Evolutionary conservation across 2,329 filamentous ascomycete genomes (phyloP).

Genomic region (Cordyceps pruinosa): DNA sequence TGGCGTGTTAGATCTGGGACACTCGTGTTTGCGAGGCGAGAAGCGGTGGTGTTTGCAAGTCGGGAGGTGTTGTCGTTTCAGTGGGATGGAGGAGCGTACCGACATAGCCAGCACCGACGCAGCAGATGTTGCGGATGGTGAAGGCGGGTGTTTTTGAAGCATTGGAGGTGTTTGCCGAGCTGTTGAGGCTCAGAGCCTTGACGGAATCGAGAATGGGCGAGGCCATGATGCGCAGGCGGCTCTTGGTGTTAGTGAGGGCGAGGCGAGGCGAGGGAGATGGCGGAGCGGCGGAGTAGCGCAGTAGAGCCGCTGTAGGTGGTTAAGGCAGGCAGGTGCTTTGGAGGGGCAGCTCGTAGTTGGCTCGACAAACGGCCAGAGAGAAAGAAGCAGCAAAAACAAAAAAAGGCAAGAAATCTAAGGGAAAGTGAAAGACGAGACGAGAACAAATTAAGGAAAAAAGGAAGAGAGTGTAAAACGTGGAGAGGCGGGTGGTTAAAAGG

Average conservation of each 20-base stretch:
- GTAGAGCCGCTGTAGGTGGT: background rate
- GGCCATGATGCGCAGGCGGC: background rate
- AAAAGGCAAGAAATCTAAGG: background rate
- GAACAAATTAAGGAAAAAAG: background rate
- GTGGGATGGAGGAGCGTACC: slow-evolving; percentile 52
- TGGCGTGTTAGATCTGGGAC: background rate
- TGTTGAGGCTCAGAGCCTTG: slow-evolving; percentile 27
- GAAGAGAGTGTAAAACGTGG: background rate
- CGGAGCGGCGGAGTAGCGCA: background rate
- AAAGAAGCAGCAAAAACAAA: background rate
- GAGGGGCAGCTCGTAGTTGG: background rate
- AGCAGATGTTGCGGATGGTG: slow-evolving; percentile 56
- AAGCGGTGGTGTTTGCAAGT: background rate
- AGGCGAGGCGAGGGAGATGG: background rate
- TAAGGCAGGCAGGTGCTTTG: background rate
- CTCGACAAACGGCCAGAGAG: background rate
- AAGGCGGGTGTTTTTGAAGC: slow-evolving; percentile 23
- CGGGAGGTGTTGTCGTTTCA: background rate
- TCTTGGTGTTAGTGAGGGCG: background rate
- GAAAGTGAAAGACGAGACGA: background rate
- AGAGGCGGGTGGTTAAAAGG: background rate
- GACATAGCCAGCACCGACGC: slow-evolving; percentile 69
- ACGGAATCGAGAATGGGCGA: slow-evolving; percentile 23
- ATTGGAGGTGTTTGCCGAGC: slow-evolving; percentile 23
- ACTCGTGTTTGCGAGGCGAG: background rate